phyloP scores from a whole-genome alignment of 495 filamentous ascomycete species.

The Penicillium egyptiacum region DNA sequence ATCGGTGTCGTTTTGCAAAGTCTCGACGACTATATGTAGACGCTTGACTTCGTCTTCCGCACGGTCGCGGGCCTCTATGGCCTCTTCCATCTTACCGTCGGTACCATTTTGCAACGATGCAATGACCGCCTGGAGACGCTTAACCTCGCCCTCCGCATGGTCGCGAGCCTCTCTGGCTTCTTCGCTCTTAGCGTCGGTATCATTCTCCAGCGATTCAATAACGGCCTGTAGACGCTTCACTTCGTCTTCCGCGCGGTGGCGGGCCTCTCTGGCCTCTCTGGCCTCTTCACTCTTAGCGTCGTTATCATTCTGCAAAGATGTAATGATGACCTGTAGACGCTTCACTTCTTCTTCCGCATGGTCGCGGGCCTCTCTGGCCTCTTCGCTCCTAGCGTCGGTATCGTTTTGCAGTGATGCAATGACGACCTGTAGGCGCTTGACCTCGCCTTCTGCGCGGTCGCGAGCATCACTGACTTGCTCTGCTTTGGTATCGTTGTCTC shows the following conservation, averaged over 20 bases:
- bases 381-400: not conserved
- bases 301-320: constrained; percentile 11
- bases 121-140: constrained; percentile 1
- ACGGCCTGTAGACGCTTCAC: constrained; percentile 17
- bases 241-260: constrained; percentile 12
- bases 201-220: constrained; percentile 8
- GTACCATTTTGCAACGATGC: constrained; percentile 1
- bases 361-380: constrained; percentile 25
- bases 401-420: constrained; percentile 14
- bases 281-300: constrained; percentile 6
- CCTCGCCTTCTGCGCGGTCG: constrained; percentile 28
- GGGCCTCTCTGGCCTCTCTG: constrained; percentile 16
- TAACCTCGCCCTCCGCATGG: constrained; percentile 5
- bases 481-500: not conserved
- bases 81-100: constrained; percentile 15
- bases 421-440: constrained; percentile 15
- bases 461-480: constrained; percentile 42
- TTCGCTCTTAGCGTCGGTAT: not conserved
- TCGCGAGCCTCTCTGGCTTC: not conserved
- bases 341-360: constrained; percentile 23
- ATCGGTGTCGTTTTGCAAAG: constrained; percentile 7
- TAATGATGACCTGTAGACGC: constrained; percentile 15
- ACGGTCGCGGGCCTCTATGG: constrained; percentile 15
- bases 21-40: constrained; percentile 17
- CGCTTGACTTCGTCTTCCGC: constrained; percentile 24